Percentiles rank a stretch among this genome's conserved stretches.
These are phyloP conservation scores for Russula vinacea DNA, from an alignment of 768 basidiomycete genomes.

Conservation along the genomic window DNA sequence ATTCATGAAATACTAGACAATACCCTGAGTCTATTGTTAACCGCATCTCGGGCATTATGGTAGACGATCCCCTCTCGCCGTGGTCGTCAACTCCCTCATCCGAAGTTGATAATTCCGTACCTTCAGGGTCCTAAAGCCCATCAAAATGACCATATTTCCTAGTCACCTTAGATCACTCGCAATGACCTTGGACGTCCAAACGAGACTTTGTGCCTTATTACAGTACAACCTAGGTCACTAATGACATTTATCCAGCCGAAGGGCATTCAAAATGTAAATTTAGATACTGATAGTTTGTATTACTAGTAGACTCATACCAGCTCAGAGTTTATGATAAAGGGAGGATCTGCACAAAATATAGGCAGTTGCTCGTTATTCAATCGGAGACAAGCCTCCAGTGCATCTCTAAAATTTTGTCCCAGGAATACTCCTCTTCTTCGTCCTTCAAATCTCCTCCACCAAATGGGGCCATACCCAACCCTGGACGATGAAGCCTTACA, in stretches of 20 bases:
- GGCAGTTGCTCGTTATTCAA: background rate
- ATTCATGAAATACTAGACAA: conserved; percentile 44
- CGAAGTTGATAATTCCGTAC: conserved; percentile 7
- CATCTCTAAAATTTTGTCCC: conserved; percentile 22
- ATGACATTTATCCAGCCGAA: conserved; percentile 7
- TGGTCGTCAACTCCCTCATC: conserved; percentile 35
- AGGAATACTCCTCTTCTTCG: conserved; percentile 24
- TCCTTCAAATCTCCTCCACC: conserved; percentile 13
- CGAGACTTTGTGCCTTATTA: background rate
- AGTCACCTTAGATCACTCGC: background rate
- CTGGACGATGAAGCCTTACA: conserved; percentile 29
- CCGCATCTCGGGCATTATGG: conserved; percentile 75
- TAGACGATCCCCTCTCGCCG: conserved; percentile 60
- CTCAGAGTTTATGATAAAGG: background rate
- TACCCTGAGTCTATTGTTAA: conserved; percentile 77
- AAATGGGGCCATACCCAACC: conserved; percentile 17
- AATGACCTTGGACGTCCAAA: background rate
- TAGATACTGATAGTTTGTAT: conserved; percentile 16
- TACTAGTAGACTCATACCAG: conserved; percentile 18
- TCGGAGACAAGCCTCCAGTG: conserved; percentile 21
- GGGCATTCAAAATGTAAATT: conserved; percentile 23
- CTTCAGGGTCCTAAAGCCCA: conserved; percentile 21
- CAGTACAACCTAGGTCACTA: conserved; percentile 10
- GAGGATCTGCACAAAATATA: background rate
- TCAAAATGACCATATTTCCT: conserved; percentile 1